A percentile compares a stretch with the other conserved stretches of the same genome.
phyloP scores from a whole-genome alignment of 768 basidiomycete genomes.

The Lyophyllum semitale region DNA sequence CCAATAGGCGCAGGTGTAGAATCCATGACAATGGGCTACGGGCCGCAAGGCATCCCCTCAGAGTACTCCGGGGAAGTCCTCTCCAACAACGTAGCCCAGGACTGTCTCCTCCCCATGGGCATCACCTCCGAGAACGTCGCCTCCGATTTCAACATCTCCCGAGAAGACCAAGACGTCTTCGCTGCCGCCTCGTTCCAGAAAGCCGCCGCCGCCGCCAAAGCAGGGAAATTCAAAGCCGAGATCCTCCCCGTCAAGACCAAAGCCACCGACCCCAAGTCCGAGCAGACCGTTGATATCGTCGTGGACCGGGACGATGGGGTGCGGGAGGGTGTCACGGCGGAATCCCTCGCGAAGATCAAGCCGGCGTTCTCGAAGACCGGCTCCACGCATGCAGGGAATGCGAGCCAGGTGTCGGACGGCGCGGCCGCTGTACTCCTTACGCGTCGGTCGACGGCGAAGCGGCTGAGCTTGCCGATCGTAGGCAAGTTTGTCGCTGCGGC shows the following conservation, averaged over 20 bases:
- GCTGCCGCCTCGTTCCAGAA: conserved; percentile 85
- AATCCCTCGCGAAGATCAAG: conserved; percentile 80
- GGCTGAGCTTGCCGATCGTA: conserved; percentile 80
- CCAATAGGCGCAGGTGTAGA: conserved; percentile 88
- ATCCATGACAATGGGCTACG: conserved; percentile 84
- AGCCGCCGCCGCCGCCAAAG: conserved; percentile 77
- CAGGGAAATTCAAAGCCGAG: conserved; percentile 80
- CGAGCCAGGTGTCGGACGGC: conserved; percentile 91
- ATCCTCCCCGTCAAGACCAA: conserved; percentile 80
- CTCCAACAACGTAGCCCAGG: conserved; percentile 66
- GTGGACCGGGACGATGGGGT: conserved; percentile 96
- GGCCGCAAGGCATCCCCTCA: conserved; percentile 50
- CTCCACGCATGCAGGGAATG: conserved; percentile 81
- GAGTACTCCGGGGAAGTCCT: conserved; percentile 68
- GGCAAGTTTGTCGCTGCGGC: conserved; percentile 81
- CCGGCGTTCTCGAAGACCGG: conserved; percentile 82
- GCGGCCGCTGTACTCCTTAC: conserved; percentile 89
- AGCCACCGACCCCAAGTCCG: conserved; percentile 69
- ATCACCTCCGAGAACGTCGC: conserved; percentile 94
- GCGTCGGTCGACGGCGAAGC: conserved; percentile 77
- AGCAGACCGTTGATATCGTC: conserved; percentile 60
- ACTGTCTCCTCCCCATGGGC: conserved; percentile 89
- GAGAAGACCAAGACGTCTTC: conserved; percentile 78
- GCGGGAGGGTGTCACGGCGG: conserved; percentile 79
- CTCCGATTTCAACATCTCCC: conserved; percentile 69